Evolutionary conservation across 2,329 filamentous ascomycete species (phyloP), one percentile per base, ranked within the genome.

Genomic region (Pezicula rhizophila): DNA sequence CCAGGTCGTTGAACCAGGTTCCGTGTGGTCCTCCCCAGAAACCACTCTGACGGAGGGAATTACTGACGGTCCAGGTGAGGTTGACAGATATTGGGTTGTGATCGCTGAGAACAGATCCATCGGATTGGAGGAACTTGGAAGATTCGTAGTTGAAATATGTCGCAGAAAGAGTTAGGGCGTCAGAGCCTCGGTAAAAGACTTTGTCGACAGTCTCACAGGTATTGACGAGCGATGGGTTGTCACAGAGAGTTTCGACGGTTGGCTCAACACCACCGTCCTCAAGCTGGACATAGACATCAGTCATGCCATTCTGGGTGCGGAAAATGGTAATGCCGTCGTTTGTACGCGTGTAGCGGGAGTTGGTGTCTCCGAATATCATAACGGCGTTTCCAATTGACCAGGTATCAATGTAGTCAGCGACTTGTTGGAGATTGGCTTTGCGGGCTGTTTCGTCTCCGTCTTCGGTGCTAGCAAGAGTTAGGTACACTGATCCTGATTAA

Each of bases 171-270:
- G 58, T 60, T 4, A 80, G 55, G 3, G 74, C 55, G n/a, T 70
- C 57, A 15, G 71, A 72, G 28, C 71, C 70, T 34, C 80, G 75
- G 67, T 79, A 84, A 56, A 61, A 57, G 42, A 84, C 68, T 66
- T 86, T 87, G 66, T 86, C 83, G 34, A 86, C 80, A 3, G 76
- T 79, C 67, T 87, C 83, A 64, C 83, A 87, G 4, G 64, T 62
- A 58, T 72, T 71, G 42, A 65, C 72, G 0, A 69, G 68, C 26
- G 73, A 73, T 0, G 82, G 82, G 56, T 82, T 84, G n/a, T 65
- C 64, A 64, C 83, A 87, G 14, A 78, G 48, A 3, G 66, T 52
- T 44, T 63, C 63, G 26, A 58, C 56, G 11, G 67, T 63, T 0
- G 79, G 78, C 25, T 71, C 66, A 8, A 69, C 64, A 10, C 77